phyloP scores from a whole-genome alignment of 805 yeast species.

The Millerozyma acaciae region DNA sequence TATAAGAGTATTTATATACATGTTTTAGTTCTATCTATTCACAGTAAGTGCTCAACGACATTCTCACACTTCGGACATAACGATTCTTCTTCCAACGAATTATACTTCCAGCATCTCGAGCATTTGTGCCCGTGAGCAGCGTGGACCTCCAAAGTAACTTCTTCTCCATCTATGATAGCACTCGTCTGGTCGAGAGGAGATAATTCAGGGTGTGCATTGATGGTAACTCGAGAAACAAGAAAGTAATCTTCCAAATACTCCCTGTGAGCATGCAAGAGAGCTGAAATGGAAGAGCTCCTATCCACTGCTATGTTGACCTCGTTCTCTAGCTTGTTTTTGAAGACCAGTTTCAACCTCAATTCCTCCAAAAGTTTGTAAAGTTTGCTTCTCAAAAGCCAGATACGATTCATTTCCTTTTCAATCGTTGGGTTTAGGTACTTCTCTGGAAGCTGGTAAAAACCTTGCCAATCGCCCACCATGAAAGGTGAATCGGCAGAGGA shows the following conservation, averaged over 20 bases:
- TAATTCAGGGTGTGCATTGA: slow-evolving; percentile 17
- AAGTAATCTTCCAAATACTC: slow-evolving; percentile 42
- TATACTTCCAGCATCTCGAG: slow-evolving; percentile 92
- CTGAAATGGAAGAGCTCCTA: slow-evolving; percentile 8
- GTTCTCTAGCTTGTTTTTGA: slow-evolving; percentile 59
- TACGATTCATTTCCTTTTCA: slow-evolving; percentile 40
- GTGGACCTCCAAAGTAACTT: slow-evolving; percentile 34
- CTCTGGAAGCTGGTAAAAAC: slow-evolving; percentile 28
- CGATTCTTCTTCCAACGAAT: slow-evolving; percentile 45
- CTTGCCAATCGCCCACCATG: slow-evolving; percentile 39
- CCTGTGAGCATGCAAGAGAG: slow-evolving; percentile 18
- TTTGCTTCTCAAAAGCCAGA: slow-evolving; percentile 47
- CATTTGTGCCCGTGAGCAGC: slow-evolving; percentile 59
- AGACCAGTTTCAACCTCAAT: slow-evolving; percentile 50
- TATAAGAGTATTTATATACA: slow-evolving; percentile 1
- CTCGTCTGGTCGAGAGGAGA: slow-evolving; percentile 7
- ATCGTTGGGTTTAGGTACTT: slow-evolving; percentile 30
- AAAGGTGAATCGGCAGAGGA: slow-evolving; percentile 41
- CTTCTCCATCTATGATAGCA: slow-evolving; percentile 14
- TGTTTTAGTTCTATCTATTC: slow-evolving; percentile 11
- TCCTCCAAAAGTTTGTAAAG: slow-evolving; percentile 52
- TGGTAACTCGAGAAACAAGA: slow-evolving; percentile 57
- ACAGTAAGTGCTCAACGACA: slow-evolving; percentile 22
- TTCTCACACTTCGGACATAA: slow-evolving; percentile 65
- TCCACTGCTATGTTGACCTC: slow-evolving; percentile 34